Base-by-base conservation (phyloP, 2,329 filamentous ascomycete species). In the Phialophora expanda region DNA sequence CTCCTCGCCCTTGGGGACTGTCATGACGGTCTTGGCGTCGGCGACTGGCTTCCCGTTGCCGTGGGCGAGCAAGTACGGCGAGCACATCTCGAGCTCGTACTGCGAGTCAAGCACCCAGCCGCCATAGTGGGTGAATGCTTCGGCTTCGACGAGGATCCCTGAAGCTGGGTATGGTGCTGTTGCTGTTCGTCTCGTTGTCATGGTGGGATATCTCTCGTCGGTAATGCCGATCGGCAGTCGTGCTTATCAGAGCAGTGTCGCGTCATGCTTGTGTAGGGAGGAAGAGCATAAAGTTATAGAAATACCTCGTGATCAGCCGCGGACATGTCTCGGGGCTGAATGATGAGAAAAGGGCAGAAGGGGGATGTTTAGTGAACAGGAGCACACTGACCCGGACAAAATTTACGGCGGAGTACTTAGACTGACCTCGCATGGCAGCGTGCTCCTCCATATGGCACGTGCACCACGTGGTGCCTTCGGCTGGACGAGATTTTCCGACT, bases 11-110 rank as follows among this genome's bases (percentile, higher is more conserved):
- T 53, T 30, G 8, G 38, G 8, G 22, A 64, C 38, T 3, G 41
- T 32, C n/a, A 64, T 59, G 2, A 17, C 28, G 1, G 61, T 64
- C 30, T 17, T 59, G 4, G 61, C 61, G 22, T 64, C 61, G 8
- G 44, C 32, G 46, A 64, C 61, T n/a, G 61, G 61, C 11, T 34
- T 53, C 9, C 61, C 61, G 44, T 59, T 57, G 8, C 61, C 61
- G 41, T 64, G 61, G 20, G 61, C 61, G 22, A 64, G 54, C 30
- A 64, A 26, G 32, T 64, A 64, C 5, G 61, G 55, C 7, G 61
- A 64, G 55, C 61, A 55, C 61, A 64, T 64, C 54, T 64, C 53
- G 12, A 59, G 26, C 14, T 64, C 61, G 32, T 57, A 64, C 41
- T 64, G 61, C 6, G 61, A 64, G 22, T 64, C 61, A 54, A 59